Evolutionary conservation across 345 rosid genomes (phyloP).

Genomic region (sweet orange (Citrus sinensis)): DVS_A1.0 CM039165.1:22522501-22523000

Average conservation of each 20-base stretch:
- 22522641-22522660: neutral
- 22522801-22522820: constrained; percentile 29
- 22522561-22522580: neutral
- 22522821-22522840: constrained; percentile 49
- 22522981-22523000: neutral
- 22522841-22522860: constrained; percentile 48
- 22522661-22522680: neutral
- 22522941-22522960: constrained; percentile 46
- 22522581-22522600: neutral
- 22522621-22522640: neutral
- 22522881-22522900: constrained; percentile 31
- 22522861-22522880: constrained; percentile 43
- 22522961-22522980: constrained; percentile 51
- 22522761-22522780: neutral
- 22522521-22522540: neutral
- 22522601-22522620: fast-evolving
- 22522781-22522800: neutral
- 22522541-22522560: neutral
- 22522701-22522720: neutral
- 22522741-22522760: too few relatives aligned
- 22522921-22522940: constrained; percentile 46
- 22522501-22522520: neutral
- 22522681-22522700: too few relatives aligned
- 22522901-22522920: constrained; percentile 35
- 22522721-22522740: too few relatives aligned